Conservation (phyloP, 176 grass and related monocot species). For the Eleusine indica region DNA sequence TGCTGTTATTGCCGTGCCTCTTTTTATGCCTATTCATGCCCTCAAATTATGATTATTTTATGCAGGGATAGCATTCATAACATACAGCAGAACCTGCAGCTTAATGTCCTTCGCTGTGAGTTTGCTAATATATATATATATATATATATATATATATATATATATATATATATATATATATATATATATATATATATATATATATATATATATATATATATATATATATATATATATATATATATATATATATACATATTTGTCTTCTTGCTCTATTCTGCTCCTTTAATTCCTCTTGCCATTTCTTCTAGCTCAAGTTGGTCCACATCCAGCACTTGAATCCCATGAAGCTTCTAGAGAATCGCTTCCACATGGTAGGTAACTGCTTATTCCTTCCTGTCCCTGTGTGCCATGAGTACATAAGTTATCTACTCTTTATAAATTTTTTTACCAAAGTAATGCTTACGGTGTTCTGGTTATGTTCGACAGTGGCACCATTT, state of each 20-base stretch:
- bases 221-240: background rate
- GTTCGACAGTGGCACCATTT: slow-evolving; percentile 3
- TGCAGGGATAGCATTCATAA: slow-evolving; percentile 58
- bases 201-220: background rate
- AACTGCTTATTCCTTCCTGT: slow-evolving; percentile 31
- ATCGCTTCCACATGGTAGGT: slow-evolving; percentile 49
- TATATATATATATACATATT: background rate
- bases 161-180: background rate
- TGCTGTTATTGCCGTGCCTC: slow-evolving; percentile 35
- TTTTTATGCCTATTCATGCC: slow-evolving; percentile 30
- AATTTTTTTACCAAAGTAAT: slow-evolving; percentile 16
- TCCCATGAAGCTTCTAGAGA: slow-evolving; percentile 50
- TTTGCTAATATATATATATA: background rate
- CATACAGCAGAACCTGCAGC: slow-evolving; percentile 64
- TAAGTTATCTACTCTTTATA: background rate
- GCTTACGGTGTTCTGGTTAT: slow-evolving; percentile 14
- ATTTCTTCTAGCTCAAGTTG: slow-evolving; percentile 51
- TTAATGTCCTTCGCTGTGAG: slow-evolving; percentile 57
- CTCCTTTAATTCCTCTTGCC: slow-evolving; percentile 41
- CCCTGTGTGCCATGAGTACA: background rate
- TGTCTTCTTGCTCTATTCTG: background rate
- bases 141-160: background rate
- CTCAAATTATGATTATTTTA: slow-evolving; percentile 54
- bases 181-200: background rate
- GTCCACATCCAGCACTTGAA: slow-evolving; percentile 46